Percentiles rank a stretch among this genome's conserved stretches.
phyloP scores from a whole-genome alignment of 139 green algal genomes.

The Coelastrella sp. region DNA sequence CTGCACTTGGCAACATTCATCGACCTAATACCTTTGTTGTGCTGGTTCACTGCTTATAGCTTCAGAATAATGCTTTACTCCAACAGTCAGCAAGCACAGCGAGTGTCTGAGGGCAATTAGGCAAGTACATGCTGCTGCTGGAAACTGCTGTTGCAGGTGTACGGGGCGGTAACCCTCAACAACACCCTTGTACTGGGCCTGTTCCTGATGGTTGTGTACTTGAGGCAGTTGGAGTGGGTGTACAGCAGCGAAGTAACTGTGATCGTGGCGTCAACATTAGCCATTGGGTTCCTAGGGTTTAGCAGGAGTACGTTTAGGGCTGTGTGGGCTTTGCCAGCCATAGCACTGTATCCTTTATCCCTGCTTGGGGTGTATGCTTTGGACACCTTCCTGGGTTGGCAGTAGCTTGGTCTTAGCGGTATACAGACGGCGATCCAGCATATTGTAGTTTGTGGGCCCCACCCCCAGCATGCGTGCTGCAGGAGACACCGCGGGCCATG shows the following conservation, averaged over 20 bases:
- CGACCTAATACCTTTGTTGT: no score
- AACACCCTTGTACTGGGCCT: slow-evolving; percentile 81
- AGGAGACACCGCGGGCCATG: no score
- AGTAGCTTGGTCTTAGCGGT: slow-evolving; percentile 1
- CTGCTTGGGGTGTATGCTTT: slow-evolving; percentile 51
- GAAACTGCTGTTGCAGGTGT: slow-evolving; percentile 55
- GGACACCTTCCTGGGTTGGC: slow-evolving; percentile 49
- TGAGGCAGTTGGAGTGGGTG: slow-evolving; percentile 64
- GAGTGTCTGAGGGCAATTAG: no score
- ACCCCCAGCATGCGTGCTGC: no score
- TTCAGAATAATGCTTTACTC: no score
- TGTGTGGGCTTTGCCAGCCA: slow-evolving; percentile 56
- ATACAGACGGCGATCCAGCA: background rate
- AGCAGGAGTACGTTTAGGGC: slow-evolving; percentile 56
- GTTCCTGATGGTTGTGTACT: slow-evolving; percentile 76
- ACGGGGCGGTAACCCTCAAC: slow-evolving; percentile 81
- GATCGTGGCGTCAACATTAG: slow-evolving; percentile 60
- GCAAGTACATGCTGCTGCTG: background rate
- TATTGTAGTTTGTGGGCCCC: background rate
- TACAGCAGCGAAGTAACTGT: slow-evolving; percentile 69
- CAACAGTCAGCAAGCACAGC: no score
- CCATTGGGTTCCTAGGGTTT: slow-evolving; percentile 53
- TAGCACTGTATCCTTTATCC: slow-evolving; percentile 54
- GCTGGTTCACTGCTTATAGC: no score
- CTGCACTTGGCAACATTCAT: no score